Evolutionary conservation across 192 early-diverging fungal species (phyloP), one percentile per base, ranked within the genome.

Genomic region (Entophlyctis luteolus): DNA sequence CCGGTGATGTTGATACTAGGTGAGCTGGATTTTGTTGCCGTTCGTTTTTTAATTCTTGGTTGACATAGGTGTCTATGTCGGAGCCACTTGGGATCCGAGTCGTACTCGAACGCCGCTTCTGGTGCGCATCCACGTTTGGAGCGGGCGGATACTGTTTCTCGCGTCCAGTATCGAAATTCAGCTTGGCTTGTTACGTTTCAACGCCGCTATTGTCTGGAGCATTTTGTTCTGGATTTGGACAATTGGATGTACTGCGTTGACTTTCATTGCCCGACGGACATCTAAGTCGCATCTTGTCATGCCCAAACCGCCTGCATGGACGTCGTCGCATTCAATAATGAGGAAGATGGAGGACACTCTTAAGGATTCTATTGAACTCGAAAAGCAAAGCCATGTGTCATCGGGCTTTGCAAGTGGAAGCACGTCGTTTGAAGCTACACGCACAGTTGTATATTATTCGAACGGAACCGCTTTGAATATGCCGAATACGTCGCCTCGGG

Each of bases 1-100:
- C 29, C 72, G 6, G 25, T 71, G 23, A 77, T 80, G 55, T 22
- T 59, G 8, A 23, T 68, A 4, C 68, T 82, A 6, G 80, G 80
- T 18, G 59, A 68, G 23, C n/a, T 79, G 20, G 52, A 32, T 25
- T 55, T 12, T 42, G 39, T n/a, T 42, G 39, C 39, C 39, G 10
- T 42, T n/a, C 10, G 39, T 42, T 42, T n/a, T 42, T 42, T 42
- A 12, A 42, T 42, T 42, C 39, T 42, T 42, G 8, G 6, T 52
- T 6, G n/a, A 52, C 14, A 14, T 0, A 56, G 55, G 55, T 34
- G 6, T 34, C 4, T 56, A 56, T 34, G 32, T 32, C 10, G 55
- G 23, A 6, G 0, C 31, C 8, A 29, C 22, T 8, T 56, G 55
- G 55, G 29, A 18, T 32, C n/a, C 55, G 28, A 31, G 29, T 29